Evolutionary conservation across 352 stramenopile species (phyloP), one percentile per base, ranked within the genome.

Genomic region (Globisporangium nagaii): DNA sequence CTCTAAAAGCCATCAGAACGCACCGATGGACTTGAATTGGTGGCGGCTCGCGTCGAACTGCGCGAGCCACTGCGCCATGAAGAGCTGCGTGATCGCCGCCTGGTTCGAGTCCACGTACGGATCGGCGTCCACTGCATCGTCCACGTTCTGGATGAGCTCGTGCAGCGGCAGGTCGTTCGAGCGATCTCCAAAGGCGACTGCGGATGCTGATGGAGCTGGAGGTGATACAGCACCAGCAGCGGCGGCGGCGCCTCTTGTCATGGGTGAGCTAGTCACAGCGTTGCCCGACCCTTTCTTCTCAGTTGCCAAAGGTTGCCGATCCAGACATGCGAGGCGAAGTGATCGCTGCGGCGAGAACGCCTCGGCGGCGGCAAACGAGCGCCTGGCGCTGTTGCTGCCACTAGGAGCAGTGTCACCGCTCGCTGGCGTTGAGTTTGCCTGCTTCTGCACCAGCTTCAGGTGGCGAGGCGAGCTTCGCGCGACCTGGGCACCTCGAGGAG

Each of bases 21-120:
- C 49, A 90, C 79, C 71, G 50, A 87, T 69, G 12, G 79, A 90
- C 57, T 88, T 85, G 62, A 78, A 90, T 24, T 60, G 71, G 9
- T 53, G 40, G 17, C 73, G 71, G 53, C 76, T 73, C 3, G 67
- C 53, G 37, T 87, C 69, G 47, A 86, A 87, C 2, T 73, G 69
- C 11, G 65, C 63, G 46, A 88, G 64, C 79, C 79, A 90, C 9
- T 78, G 60, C 15, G 73, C 63, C 55, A 87, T 70, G 58, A 90
- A 87, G 35, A 88, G 62, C 9, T 71, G 67, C 8, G 74, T 73
- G 52, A 90, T 52, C 12, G 69, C 68, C 1, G 66, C 60, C 30
- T 88, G 68, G 40, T 82, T 85, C 11, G 80, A 73, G 17, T 84
- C 73, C 1, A 64, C 71, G 11, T 53, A 28, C n/a, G 78, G 75